Evolutionary conservation across 192 early-diverging fungal genomes (phyloP), one percentile per base, ranked within the genome.

Genomic region (Paraglomus occultum): DNA sequence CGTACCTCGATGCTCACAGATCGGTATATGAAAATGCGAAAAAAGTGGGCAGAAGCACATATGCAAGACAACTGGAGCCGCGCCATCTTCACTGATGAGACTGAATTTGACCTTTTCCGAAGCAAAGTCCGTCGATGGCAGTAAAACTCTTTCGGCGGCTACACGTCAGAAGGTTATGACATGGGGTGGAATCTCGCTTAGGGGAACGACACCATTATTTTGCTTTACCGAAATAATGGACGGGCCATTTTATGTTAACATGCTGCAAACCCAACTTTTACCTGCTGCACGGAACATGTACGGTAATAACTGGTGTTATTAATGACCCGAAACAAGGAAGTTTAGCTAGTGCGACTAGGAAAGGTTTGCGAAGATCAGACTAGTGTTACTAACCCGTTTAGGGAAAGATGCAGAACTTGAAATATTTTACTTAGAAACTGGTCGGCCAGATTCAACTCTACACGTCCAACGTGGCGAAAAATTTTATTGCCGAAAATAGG

Each of bases 371-470:
- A 64, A 50, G 48, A 45, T 2, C 63, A 46, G 63, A 64, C 39
- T 64, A 64, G 51, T 50, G 45, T 46, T 50, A 12, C 7, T 64
- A 50, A 22, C 48, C n/a, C 63, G 51, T 23, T 50, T 64, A 23
- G 48, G 63, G 39, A 64, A 64, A 50, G 51, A 64, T 64, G 48
- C 48, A 9, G 22, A 64, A 23, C 48, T 64, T 64, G 48, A 64
- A 64, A 64, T 64, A 38, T 42, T 22, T 50, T 64, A 50, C 51
- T 50, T 64, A 50, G 48, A 64, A 64, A 64, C 48, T 50, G 48
- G 63, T 50, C 8, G 22, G 44, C 48, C 47, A 9, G n/a, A 64
- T 64, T 64, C 48, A 42, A 64, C 63, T 50, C 39, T 23, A 65
- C 48, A 48, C 20, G 7, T 9, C 44, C 12, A 61, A 22, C 51